These are phyloP conservation scores for Oenanthe sinensis DNA, from an alignment of 129 eudicot genomes.

Conservation along the genomic window DNA sequence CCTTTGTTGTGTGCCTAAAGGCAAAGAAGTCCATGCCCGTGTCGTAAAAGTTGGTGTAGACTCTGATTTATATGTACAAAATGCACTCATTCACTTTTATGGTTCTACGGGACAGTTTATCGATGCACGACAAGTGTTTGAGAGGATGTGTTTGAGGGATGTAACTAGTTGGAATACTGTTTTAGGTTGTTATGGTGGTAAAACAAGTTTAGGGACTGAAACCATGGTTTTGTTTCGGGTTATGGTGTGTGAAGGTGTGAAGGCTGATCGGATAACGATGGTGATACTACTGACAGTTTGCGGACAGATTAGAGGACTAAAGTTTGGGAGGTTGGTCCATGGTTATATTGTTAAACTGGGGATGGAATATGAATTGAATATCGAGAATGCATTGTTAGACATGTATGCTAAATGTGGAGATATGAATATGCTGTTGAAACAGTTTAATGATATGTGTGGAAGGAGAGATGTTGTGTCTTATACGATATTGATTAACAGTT, in stretches of 20 bases:
- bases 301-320: background rate
- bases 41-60: background rate
- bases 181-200: background rate
- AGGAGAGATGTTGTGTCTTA: constrained; percentile 7
- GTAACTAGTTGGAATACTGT: constrained; percentile 3
- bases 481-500: constrained; percentile 4
- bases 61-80: constrained; percentile 8
- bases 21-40: background rate
- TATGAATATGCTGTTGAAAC: background rate
- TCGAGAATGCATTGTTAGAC: background rate
- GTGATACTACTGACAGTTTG: background rate
- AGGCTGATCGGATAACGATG: constrained; percentile 1
- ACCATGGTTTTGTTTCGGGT: background rate
- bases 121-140: background rate
- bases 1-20: background rate
- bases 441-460: background rate
- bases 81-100: constrained; percentile 6
- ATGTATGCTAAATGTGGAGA: constrained; percentile 9
- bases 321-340: background rate
- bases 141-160: background rate
- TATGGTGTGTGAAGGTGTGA: background rate
- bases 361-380: background rate
- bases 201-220: background rate
- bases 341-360: constrained; percentile 1
- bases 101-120: background rate